Conservation (phyloP, 805 yeast genomes). For the Suhomyces xylopsoci region DNA sequence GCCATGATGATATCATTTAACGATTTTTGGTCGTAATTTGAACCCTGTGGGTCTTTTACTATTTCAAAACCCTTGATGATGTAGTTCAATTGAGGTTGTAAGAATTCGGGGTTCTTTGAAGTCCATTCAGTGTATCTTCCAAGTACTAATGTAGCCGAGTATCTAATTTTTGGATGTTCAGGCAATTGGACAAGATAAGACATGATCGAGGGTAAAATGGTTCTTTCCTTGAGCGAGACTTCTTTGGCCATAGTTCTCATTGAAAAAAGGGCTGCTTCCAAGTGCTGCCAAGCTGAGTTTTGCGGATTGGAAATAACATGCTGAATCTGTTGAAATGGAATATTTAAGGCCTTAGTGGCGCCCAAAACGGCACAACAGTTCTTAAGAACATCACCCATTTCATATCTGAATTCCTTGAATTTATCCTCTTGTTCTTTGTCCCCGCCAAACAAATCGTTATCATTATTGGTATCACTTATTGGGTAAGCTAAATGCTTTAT, state of each 20-base stretch:
- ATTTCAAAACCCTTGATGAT: conserved; percentile 68
- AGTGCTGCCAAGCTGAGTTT: conserved; percentile 66
- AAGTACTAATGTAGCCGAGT: conserved; percentile 87
- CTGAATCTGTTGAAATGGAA: conserved; percentile 66
- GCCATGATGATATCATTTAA: conserved; percentile 64
- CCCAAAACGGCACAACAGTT: conserved; percentile 94
- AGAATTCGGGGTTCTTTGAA: conserved; percentile 71
- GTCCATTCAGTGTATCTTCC: conserved; percentile 99
- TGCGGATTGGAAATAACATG: conserved; percentile 25
- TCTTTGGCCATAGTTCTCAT: conserved; percentile 95
- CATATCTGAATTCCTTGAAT: conserved; percentile 90
- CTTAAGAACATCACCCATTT: conserved; percentile 96
- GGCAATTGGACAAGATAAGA: conserved; percentile 65
- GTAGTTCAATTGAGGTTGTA: conserved; percentile 81
- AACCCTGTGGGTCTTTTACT: conserved; percentile 6
- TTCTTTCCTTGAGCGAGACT: conserved; percentile 63
- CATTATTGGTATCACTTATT: conserved; percentile 19
- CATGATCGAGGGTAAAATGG: conserved; percentile 75
- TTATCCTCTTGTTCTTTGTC: conserved; percentile 86
- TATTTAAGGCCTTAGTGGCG: conserved; percentile 59
- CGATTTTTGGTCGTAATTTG: conserved; percentile 13
- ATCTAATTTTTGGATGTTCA: conserved; percentile 80
- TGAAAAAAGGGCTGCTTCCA: conserved; percentile 88
- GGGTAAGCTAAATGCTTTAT: conserved; percentile 77
- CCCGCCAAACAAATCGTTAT: conserved; percentile 50